Conservation (phyloP, 116 monocot genomes). For the Papilionanthe hybrid region DNA sequence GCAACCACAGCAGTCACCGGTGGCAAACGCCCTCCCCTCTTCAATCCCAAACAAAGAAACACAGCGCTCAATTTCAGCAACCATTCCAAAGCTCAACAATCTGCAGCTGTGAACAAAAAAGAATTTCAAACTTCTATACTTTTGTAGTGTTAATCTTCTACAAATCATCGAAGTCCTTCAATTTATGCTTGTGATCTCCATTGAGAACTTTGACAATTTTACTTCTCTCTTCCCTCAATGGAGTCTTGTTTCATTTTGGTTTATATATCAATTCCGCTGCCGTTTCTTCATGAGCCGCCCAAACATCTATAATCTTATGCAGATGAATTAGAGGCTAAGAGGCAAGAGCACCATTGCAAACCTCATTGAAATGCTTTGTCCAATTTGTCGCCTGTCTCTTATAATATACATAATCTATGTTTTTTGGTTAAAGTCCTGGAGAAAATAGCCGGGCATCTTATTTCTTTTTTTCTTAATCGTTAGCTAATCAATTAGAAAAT, state of each 20-base stretch:
- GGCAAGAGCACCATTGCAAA: too few species aligned
- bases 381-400: too few species aligned
- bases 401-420: too few species aligned
- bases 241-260: not conserved
- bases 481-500: too few species aligned
- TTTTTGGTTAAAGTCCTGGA: too few species aligned
- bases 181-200: not conserved
- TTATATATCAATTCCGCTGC: not conserved
- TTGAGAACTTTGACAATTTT: not conserved
- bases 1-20: not conserved
- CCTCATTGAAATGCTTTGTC: too few species aligned
- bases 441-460: too few species aligned
- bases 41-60: not conserved
- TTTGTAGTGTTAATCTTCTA: not conserved
- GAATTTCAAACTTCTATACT: not conserved
- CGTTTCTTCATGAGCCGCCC: not conserved
- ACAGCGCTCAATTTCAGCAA: not conserved
- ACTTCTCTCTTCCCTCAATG: not conserved
- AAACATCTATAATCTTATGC: not conserved
- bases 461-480: too few species aligned
- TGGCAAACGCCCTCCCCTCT: not conserved
- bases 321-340: conserved; percentile 2
- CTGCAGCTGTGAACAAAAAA: not conserved
- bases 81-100: not conserved
- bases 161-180: not conserved